Base-by-base conservation (phyloP, 2,329 filamentous ascomycete species). In the Penicillium griseofulvum region DNA sequence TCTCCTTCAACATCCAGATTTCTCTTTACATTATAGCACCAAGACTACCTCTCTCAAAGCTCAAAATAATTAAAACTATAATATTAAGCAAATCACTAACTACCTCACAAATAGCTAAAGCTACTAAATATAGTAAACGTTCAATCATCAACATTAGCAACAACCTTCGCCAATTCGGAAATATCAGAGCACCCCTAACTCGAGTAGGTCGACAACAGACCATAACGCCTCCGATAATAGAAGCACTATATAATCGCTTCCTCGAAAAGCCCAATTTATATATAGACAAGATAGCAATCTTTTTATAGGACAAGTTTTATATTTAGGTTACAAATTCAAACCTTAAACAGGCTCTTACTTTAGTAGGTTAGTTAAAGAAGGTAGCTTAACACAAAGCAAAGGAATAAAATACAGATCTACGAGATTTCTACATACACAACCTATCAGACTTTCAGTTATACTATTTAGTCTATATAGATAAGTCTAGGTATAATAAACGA, bases 141-240 rank as follows among this genome's bases (percentile, higher is more conserved):
- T 50, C 49, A 1, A 47, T 60, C 16, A 58, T 41, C 28, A 49
- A 49, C 24, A 56, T 58, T 24, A 34, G 55, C 47, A 58, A 39
- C 5, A 57, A 54, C n/a, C 36, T 56, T 3, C 42, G 48, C 24
- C 29, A 9, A 14, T 62, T 60, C 28, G 55, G 59, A 46, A 51
- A 44, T 44, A 42, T 52, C 14, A 55, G 46, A 52, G 58, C 60
- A 47, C 62, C 56, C 44, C 51, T 26, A 56, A 62, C 61, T 56
- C 52, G 61, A 42, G 55, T 55, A 31, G 64, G 62, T 42, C 63
- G 61, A 38, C 62, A 51, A 43, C 53, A 56, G 48, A 56, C 47
- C 31, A 60, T 69, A 41, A 65, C 65, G 11, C 58, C 62, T 45
- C 39, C 55, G 5, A 68, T 69, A 56, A 53, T 62, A 34, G 54